Evolutionary conservation across 768 basidiomycete species (phyloP).

Genomic region (Astraeus odoratus): DNA sequence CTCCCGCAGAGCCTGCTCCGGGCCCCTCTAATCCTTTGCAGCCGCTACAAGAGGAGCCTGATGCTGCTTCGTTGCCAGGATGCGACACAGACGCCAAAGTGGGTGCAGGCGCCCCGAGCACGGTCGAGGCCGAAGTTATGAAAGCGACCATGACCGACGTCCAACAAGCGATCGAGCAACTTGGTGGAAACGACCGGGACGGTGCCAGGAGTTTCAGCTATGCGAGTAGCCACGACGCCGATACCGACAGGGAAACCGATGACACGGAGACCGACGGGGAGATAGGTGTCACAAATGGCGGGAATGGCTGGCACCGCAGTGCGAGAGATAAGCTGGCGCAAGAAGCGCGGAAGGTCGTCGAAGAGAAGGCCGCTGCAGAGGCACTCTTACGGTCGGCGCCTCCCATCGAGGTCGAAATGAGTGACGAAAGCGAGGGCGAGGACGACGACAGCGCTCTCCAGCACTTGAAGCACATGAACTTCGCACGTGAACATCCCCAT

Average conservation of each 20-base stretch:
- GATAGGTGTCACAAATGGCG: conserved; percentile 42
- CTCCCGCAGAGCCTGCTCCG: conserved; percentile 42
- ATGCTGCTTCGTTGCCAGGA: conserved; percentile 29
- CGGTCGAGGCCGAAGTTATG: conserved; percentile 55
- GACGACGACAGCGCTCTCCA: conserved; percentile 41
- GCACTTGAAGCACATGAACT: conserved; percentile 32
- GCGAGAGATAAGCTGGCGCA: conserved; percentile 63
- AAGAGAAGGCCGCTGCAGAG: conserved; percentile 31
- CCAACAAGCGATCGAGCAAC: conserved; percentile 84
- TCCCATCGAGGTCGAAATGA: conserved; percentile 69
- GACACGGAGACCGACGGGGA: conserved; percentile 45
- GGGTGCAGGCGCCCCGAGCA: conserved; percentile 18
- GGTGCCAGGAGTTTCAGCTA: conserved; percentile 72
- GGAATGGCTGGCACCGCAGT: conserved; percentile 59
- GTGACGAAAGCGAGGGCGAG: conserved; percentile 71
- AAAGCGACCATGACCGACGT: conserved; percentile 86
- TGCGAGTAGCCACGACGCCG: conserved; percentile 54
- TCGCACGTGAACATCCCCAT: conserved; percentile 45
- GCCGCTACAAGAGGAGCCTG: conserved; percentile 42
- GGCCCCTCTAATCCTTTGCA: conserved; percentile 29
- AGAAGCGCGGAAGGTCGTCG: conserved; percentile 56
- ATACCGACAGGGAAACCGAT: conserved; percentile 46
- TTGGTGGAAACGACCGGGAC: conserved; percentile 53
- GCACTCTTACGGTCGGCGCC: conserved; percentile 42
- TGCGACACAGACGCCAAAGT: conserved; percentile 18